Conservation (phyloP, 495 filamentous ascomycete genomes). For the Neurospora hispaniola region DNA sequence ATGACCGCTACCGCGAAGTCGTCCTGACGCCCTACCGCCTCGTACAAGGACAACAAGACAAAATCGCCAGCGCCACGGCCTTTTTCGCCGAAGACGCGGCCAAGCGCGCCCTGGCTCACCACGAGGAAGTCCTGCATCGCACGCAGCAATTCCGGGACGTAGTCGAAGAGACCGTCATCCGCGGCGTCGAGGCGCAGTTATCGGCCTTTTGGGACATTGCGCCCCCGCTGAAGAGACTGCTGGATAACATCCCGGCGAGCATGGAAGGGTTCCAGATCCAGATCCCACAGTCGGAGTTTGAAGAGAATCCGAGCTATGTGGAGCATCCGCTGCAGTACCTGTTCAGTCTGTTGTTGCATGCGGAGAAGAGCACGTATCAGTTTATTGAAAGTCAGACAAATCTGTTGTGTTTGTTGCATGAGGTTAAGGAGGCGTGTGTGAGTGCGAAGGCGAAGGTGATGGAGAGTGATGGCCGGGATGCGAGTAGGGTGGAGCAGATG, state of each 20-base stretch:
- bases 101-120: conserved; percentile 54
- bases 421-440: conserved; percentile 74
- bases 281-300: conserved; percentile 66
- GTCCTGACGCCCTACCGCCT: conserved; percentile 73
- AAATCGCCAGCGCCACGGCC: conserved; percentile 58
- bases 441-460: conserved; percentile 47
- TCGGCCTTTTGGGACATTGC: conserved; percentile 97
- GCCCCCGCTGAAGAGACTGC: conserved; percentile 60
- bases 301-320: conserved; percentile 75
- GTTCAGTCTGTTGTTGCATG: conserved; percentile 68
- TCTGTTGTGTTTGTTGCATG: conserved; percentile 83
- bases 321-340: conserved; percentile 80
- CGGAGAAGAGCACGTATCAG: conserved; percentile 85
- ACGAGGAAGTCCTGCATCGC: conserved; percentile 56
- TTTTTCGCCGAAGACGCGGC: conserved; percentile 74
- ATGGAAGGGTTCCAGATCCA: conserved; percentile 45
- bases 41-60: conserved; percentile 42
- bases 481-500: conserved; percentile 45
- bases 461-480: conserved; percentile 48
- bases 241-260: conserved; percentile 60
- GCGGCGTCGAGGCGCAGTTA: conserved; percentile 83
- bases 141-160: conserved; percentile 69
- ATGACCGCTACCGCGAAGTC: conserved; percentile 72
- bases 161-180: conserved; percentile 73
- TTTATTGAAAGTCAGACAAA: conserved; percentile 95